phyloP scores from a whole-genome alignment of 176 grass and related monocot genomes.

The Oryza coarctata region DNA sequence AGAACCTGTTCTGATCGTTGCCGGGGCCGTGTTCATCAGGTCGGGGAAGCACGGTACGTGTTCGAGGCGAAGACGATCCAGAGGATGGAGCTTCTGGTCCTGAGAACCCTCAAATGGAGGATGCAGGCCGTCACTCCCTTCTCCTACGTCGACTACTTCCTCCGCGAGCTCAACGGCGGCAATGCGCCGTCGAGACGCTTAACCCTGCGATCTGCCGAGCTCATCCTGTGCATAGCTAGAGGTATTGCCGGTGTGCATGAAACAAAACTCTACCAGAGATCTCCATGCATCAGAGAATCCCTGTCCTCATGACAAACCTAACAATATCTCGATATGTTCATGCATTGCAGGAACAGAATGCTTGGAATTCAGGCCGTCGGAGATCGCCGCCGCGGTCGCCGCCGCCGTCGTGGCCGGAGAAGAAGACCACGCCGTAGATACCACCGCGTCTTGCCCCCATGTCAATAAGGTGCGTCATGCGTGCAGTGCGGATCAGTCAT shows the following conservation, averaged over 20 bases:
- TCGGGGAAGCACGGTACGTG: constrained; percentile 66
- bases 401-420: constrained; percentile 42
- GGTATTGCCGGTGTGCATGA: constrained; percentile 27
- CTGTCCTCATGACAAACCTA: neutral
- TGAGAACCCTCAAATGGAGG: constrained; percentile 93
- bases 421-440: constrained; percentile 44
- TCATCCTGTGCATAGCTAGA: constrained; percentile 59
- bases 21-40: constrained; percentile 35
- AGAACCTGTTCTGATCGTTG: constrained; percentile 1
- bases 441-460: constrained; percentile 50
- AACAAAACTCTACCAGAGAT: neutral
- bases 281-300: neutral
- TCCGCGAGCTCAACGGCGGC: constrained; percentile 61
- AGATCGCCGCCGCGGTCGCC: constrained; percentile 73
- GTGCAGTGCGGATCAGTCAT: neutral
- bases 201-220: constrained; percentile 31
- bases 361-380: constrained; percentile 70
- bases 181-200: constrained; percentile 38
- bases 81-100: constrained; percentile 93
- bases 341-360: constrained; percentile 56
- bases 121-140: constrained; percentile 97
- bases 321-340: neutral
- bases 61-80: constrained; percentile 90
- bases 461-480: constrained; percentile 85
- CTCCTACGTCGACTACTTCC: constrained; percentile 91